Percentiles rank a stretch among this genome's conserved stretches.
These are phyloP conservation scores for Salix brachista DNA, from an alignment of 345 rosid species.

Conservation along the genomic window DNA sequence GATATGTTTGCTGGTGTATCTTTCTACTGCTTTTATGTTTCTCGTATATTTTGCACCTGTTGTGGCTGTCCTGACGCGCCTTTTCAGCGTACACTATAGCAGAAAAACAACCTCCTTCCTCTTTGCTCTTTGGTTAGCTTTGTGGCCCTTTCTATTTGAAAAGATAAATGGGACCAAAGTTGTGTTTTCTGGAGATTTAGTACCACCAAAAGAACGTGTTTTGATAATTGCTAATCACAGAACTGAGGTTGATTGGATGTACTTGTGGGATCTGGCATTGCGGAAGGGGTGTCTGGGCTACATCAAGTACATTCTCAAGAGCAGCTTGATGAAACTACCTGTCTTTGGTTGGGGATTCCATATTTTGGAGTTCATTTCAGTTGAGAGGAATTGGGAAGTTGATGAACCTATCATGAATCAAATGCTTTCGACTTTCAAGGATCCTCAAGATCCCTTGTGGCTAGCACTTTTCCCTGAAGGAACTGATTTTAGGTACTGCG, in stretches of 20 bases:
- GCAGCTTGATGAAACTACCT: conserved; percentile 76
- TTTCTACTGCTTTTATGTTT: conserved; percentile 68
- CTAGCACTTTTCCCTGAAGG: conserved; percentile 91
- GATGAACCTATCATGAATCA: conserved; percentile 58
- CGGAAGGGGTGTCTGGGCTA: conserved; percentile 68
- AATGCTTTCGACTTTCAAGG: conserved; percentile 59
- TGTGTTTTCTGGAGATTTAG: conserved; percentile 58
- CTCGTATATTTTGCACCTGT: conserved; percentile 54
- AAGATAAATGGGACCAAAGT: conserved; percentile 65
- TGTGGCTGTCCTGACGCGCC: conserved; percentile 38
- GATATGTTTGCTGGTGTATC: conserved; percentile 53
- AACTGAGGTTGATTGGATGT: conserved; percentile 98
- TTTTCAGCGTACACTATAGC: conserved; percentile 44
- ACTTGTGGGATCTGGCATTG: conserved; percentile 77
- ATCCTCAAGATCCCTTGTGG: conserved; percentile 75
- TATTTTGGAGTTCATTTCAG: conserved; percentile 73
- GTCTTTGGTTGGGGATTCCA: conserved; percentile 90
- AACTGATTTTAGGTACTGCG: conserved; percentile 71
- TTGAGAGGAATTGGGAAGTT: conserved; percentile 77
- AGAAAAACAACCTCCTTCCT: conserved; percentile 55
- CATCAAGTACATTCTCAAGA: conserved; percentile 75
- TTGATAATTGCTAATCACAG: conserved; percentile 71
- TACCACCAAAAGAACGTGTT: conserved; percentile 53
- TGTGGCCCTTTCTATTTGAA: conserved; percentile 86
- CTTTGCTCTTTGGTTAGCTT: conserved; percentile 66